Base-by-base conservation (phyloP, 768 basidiomycete species). In the Lenzites betulinus region DNA sequence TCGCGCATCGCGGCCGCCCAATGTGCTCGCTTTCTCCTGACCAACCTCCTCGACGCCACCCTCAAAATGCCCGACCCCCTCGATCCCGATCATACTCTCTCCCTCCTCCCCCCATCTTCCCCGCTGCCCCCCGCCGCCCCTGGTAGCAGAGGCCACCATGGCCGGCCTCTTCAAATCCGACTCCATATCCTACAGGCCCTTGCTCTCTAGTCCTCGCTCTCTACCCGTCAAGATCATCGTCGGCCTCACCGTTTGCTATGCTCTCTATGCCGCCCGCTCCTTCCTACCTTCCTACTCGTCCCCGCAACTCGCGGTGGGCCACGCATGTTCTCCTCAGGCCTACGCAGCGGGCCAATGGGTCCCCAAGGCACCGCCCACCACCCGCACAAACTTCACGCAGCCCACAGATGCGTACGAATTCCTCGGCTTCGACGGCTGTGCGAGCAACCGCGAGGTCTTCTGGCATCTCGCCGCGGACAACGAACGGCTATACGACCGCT, bases 381-480 rank as follows among this genome's bases (percentile, higher is more conserved):
- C 39, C 42, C 60, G 50, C 25, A 51, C 59, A 3, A 35, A 54
- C 44, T 42, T 64, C 52, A 55, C 60, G 43, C 44, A 53, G 30
- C 47, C 62, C 8, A 74, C 78, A 30, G 81, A 88, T 59, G 80
- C 78, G 7, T 70, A 84, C 46, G 68, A 60, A 4, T 81, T 87
- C 64, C 76, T 81, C n/a, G 85, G 85, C 7, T 79, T 86, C 36
- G 73, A 79, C 55, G 85, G 85, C 30, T 88, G 87, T 63, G 86
- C 87, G 20, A 82, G 82, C 64, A 79, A 81, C 56, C 77, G 86
- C 54, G 87, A 88, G 70, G 81, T 79, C 63, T 74, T 73, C 58
- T 88, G 86, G 87, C 87, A 89, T 69, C 74, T 89, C 25, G 85
- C 77, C 8, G 69, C 80, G 0, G 85, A 87, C 71, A 76, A 73